Conservation (phyloP, 202 grass and related monocot genomes). For the Brachypodium distachyon region DNA sequence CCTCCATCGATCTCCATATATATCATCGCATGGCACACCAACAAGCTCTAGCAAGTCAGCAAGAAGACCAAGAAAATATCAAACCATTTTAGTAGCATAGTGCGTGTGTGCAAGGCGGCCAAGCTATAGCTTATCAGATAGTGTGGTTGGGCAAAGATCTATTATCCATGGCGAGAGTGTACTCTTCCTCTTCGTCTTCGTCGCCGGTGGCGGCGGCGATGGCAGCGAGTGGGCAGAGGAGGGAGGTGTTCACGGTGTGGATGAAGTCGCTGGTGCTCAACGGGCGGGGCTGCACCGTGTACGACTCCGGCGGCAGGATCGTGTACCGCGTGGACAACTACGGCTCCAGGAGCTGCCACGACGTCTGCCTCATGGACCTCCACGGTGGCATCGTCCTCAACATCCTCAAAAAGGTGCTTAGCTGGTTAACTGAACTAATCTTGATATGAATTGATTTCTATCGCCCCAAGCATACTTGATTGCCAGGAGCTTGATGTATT, state of each 20-base stretch:
- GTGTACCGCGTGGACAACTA: slow-evolving; percentile 73
- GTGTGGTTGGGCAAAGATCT: not conserved
- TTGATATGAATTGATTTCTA: no score
- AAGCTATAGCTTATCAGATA: no score
- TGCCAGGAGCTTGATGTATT: no score
- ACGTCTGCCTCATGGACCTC: slow-evolving; percentile 62
- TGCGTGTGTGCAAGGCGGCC: no score
- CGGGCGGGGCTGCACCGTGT: slow-evolving; percentile 56
- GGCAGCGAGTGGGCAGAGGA: not conserved
- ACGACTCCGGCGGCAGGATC: slow-evolving; percentile 49
- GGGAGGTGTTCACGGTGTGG: slow-evolving; percentile 58
- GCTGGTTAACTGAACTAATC: not conserved
- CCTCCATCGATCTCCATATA: no score
- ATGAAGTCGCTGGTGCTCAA: slow-evolving; percentile 69
- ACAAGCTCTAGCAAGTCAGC: not conserved
- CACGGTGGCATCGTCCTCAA: slow-evolving; percentile 39
- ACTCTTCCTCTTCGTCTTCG: slow-evolving; percentile 10
- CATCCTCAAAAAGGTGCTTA: slow-evolving; percentile 43
- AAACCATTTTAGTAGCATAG: no score
- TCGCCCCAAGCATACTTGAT: no score
- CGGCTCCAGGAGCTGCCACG: slow-evolving; percentile 18
- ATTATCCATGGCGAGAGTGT: slow-evolving; percentile 23
- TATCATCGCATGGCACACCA: not conserved
- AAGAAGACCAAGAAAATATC: not conserved
- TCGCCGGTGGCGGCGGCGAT: not conserved